Evolutionary conservation across 495 filamentous ascomycete genomes (phyloP).

Genomic region (Hypoxylon fuscum): DNA sequence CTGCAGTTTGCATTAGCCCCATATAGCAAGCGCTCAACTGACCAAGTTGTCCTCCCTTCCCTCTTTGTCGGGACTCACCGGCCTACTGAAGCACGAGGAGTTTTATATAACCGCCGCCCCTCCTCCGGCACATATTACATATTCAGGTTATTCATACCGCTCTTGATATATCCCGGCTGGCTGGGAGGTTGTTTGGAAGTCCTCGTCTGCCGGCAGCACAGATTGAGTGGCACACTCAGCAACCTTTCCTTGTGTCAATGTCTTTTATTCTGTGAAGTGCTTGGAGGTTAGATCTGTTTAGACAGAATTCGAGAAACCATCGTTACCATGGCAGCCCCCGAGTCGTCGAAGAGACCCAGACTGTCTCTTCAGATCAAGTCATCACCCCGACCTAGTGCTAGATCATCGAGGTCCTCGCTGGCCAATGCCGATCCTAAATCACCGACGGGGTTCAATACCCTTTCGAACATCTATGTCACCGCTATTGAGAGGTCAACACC

Average conservation of each 20-base stretch:
- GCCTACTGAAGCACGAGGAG: slow-evolving; percentile 17
- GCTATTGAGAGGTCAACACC: slow-evolving; percentile 72
- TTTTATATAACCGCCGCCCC: slow-evolving; percentile 42
- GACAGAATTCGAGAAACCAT: slow-evolving; percentile 1
- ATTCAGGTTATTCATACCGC: slow-evolving; percentile 10
- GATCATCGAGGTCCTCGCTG: slow-evolving; percentile 49
- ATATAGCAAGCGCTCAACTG: slow-evolving; percentile 32
- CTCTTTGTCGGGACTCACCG: slow-evolving; percentile 10
- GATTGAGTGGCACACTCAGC: slow-evolving; percentile 20
- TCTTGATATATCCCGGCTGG: slow-evolving; percentile 20
- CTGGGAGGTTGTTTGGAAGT: slow-evolving; percentile 30
- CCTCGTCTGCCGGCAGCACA: slow-evolving; percentile 27
- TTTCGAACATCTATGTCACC: slow-evolving; percentile 79
- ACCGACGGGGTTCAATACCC: slow-evolving; percentile 83
- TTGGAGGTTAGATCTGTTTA: slow-evolving; percentile 2
- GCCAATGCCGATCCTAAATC: slow-evolving; percentile 67
- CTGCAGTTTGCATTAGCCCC: slow-evolving; percentile 38
- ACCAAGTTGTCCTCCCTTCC: slow-evolving; percentile 17
- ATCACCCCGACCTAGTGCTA: slow-evolving; percentile 33
- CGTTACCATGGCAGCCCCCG: slow-evolving; percentile 33
- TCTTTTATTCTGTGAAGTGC: slow-evolving; percentile 7
- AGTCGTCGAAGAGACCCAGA: slow-evolving; percentile 69
- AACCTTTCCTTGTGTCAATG: slow-evolving; percentile 16
- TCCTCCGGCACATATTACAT: slow-evolving; percentile 22
- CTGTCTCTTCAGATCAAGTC: slow-evolving; percentile 79